Evolutionary conservation across 192 early-diverging fungal species (phyloP), one percentile per base, ranked within the genome.

Genomic region (Gamsiella multidivaricata): DNA sequence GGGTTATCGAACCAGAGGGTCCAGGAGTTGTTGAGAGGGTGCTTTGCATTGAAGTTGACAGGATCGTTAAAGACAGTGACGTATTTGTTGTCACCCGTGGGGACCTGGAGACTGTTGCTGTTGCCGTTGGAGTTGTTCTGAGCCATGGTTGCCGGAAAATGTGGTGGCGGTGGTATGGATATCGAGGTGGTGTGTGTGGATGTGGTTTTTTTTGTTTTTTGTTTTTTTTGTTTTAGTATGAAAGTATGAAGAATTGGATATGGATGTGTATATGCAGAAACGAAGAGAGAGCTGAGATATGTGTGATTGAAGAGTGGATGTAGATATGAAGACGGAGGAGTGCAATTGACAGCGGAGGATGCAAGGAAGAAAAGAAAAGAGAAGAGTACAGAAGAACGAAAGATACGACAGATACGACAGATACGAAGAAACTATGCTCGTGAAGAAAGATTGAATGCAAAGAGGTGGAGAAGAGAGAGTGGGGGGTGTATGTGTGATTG

Each of bases 1-100:
- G 93, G 93, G 80, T 91, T 91, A 80, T 97, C 95, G 74, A 91
- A 97, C 95, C 95, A 99, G 66, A 99, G 84, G 31, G 95, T 95
- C 97, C 97, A 99, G 42, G 81, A 80, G 55, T 92, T 83, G 70
- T 96, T 89, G 37, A 99, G 89, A 50, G 90, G 91, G 70, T 99
- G 97, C 82, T 94, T 95, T 25, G 90, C 91, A 62, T 91, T 93
- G 80, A 70, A 83, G 62, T 76, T 80, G 64, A 76, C 71, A 49
- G 82, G 76, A 71, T 80, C 82, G 56, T 55, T 75, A 57, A 80
- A 80, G 39, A 80, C 82, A 18, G 82, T 80, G 54, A 70, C 71
- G 45, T 76, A 65, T 74, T 80, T 79, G 26, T 33, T 65, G 37
- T 79, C 75, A 47, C 59, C 63, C 23, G 70, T 50, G 42, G 79